phyloP scores from a whole-genome alignment of 257 asterid genomes.

The Solanum ossicruentum region DNA sequence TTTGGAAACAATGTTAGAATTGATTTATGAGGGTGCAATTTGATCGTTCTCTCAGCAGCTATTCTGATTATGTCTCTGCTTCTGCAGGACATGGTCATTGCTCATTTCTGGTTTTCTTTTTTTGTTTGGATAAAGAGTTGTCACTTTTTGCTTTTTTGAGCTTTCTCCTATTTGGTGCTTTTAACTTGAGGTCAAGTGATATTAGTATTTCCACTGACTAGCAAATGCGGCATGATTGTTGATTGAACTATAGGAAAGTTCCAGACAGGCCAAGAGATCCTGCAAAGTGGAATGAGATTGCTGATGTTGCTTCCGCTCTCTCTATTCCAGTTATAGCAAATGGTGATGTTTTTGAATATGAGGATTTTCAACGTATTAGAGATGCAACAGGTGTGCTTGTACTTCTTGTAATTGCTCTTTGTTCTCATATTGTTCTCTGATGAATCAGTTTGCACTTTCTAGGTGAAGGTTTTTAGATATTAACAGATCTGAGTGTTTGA shows the following conservation, averaged over 20 bases:
- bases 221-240: neutral
- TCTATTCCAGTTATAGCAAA: slow-evolving; percentile 91
- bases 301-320: slow-evolving; percentile 78
- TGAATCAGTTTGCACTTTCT: neutral
- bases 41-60: neutral
- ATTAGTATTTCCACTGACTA: neutral
- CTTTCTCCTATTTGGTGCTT: neutral
- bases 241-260: slow-evolving; percentile 45
- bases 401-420: neutral
- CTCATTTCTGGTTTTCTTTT: neutral
- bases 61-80: neutral
- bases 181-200: neutral
- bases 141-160: neutral
- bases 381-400: slow-evolving; percentile 52
- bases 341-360: slow-evolving; percentile 85
- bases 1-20: neutral
- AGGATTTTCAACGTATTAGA: slow-evolving; percentile 69
- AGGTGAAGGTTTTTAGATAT: neutral
- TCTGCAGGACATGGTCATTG: neutral
- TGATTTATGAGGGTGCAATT: neutral
- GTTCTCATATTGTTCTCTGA: neutral
- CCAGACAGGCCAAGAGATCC: slow-evolving; percentile 98
- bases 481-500: neutral
- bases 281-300: slow-evolving; percentile 86
- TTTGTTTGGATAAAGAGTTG: neutral